Percentiles rank a stretch among this genome's conserved stretches.
These are phyloP conservation scores for Intubia oerlemansii DNA, from an alignment of 2,329 filamentous ascomycete species.

Conservation along the genomic window DNA sequence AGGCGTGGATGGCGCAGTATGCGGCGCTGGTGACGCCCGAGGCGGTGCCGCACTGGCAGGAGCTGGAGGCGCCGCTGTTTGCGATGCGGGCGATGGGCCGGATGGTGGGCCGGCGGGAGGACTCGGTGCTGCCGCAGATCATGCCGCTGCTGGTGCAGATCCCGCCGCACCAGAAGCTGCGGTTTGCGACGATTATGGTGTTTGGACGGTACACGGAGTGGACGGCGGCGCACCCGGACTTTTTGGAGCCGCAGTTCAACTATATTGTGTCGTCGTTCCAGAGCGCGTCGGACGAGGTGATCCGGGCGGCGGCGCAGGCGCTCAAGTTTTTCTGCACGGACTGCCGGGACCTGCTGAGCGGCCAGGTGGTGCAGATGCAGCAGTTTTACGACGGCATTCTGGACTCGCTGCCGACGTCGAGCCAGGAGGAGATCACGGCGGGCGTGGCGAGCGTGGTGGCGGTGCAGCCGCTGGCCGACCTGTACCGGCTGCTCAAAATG, in stretches of 20 bases:
- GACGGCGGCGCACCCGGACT: conserved; percentile 86
- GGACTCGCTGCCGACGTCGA: conserved; percentile 63
- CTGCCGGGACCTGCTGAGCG: conserved; percentile 68
- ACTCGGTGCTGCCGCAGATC: conserved; percentile 67
- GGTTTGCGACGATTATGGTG: conserved; percentile 96
- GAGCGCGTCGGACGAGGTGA: conserved; percentile 72
- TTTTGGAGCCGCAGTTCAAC: conserved; percentile 76
- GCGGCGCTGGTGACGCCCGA: conserved; percentile 51
- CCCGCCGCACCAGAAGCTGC: conserved; percentile 89
- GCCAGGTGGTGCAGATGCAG: conserved; percentile 70
- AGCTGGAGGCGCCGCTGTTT: conserved; percentile 86
- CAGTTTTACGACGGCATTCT: conserved; percentile 81
- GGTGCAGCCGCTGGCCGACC: conserved; percentile 58
- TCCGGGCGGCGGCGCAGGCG: conserved; percentile 75
- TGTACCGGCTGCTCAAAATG: conserved; percentile 70
- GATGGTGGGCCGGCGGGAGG: conserved; percentile 84
- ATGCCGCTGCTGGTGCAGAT: conserved; percentile 90
- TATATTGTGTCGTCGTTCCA: conserved; percentile 91
- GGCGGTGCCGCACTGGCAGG: conserved; percentile 84
- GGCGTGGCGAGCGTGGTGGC: conserved; percentile 84
- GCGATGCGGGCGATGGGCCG: conserved; percentile 89
- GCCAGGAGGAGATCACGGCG: conserved; percentile 91
- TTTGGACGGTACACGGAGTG: conserved; percentile 93
- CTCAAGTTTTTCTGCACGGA: conserved; percentile 97
- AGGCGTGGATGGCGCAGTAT: conserved; percentile 71